phyloP scores from a whole-genome alignment of 1,139 yeast genomes.

The Lodderomyces jiufengensis region DNA sequence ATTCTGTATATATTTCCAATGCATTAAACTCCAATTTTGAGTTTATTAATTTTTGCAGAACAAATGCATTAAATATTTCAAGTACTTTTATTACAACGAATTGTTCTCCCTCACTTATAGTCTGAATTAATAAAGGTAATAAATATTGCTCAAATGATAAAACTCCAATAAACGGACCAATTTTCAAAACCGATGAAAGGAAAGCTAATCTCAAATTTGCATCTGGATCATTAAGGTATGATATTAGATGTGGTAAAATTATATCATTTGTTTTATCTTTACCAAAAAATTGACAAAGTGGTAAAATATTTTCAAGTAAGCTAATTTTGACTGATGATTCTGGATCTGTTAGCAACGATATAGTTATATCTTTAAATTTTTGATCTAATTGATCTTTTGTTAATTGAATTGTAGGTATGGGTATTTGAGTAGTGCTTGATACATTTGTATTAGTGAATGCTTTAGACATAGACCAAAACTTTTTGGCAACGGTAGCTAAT shows the following conservation, averaged over 20 bases:
- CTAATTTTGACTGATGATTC: conserved; percentile 67
- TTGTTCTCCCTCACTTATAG: conserved; percentile 80
- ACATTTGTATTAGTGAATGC: conserved; percentile 34
- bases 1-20: conserved; percentile 37
- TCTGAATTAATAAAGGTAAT: conserved; percentile 77
- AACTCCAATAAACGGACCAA: conserved; percentile 79
- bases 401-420: conserved; percentile 15
- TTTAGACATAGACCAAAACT: conserved; percentile 65
- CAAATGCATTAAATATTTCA: conserved; percentile 50
- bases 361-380: conserved; percentile 63
- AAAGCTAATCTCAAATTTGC: conserved; percentile 66
- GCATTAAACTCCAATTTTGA: conserved; percentile 40
- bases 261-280: conserved; percentile 84
- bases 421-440: conserved; percentile 19
- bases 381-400: conserved; percentile 29
- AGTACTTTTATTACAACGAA: conserved; percentile 75
- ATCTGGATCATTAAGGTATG: conserved; percentile 81
- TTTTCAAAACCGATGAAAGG: conserved; percentile 68
- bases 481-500: conserved; percentile 59
- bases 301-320: conserved; percentile 62
- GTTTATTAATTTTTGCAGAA: conserved; percentile 30
- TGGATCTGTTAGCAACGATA: conserved; percentile 65
- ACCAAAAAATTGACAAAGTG: conserved; percentile 80
- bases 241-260: conserved; percentile 83
- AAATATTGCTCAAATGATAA: conserved; percentile 84